phyloP scores from a whole-genome alignment of 2,329 filamentous ascomycete genomes.

The Orbilia brochopaga region DNA sequence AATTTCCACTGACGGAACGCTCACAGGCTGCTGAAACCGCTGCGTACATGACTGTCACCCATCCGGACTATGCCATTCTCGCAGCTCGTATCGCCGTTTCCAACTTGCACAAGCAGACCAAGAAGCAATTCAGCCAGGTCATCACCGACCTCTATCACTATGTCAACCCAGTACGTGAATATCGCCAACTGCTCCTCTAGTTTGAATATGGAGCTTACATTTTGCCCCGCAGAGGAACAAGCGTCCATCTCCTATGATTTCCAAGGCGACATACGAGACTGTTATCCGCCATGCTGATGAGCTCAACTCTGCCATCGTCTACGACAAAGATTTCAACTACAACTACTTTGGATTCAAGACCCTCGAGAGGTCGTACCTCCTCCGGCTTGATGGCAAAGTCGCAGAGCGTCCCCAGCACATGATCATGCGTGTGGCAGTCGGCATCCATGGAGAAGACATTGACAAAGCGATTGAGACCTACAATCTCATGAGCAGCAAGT shows the following conservation, averaged over 20 bases:
- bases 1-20: conserved; percentile 30
- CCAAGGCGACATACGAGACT: conserved; percentile 83
- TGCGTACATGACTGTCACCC: conserved; percentile 99
- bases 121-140: conserved; percentile 99
- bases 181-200: neutral
- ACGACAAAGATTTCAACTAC: conserved; percentile 99
- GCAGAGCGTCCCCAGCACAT: conserved; percentile 98
- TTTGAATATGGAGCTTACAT: conserved; percentile 6
- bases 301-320: conserved; percentile 97
- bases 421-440: conserved; percentile 99
- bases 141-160: conserved; percentile 93
- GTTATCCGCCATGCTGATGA: conserved; percentile 97
- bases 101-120: conserved; percentile 99
- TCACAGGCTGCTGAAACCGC: conserved; percentile 92
- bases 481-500: conserved; percentile 98
- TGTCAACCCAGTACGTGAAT: conserved; percentile 72
- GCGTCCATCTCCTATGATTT: conserved; percentile 89
- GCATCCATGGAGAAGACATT: conserved; percentile 93
- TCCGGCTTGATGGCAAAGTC: conserved; percentile 93
- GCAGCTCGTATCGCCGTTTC: conserved; percentile 98
- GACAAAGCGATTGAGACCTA: conserved; percentile 97
- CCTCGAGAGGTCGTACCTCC: conserved; percentile 92
- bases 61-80: conserved; percentile 98
- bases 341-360: conserved; percentile 99
- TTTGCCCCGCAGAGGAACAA: conserved; percentile 68